Base-by-base conservation (phyloP, 129 eudicot species). In the Oenanthe sinensis region DNA sequence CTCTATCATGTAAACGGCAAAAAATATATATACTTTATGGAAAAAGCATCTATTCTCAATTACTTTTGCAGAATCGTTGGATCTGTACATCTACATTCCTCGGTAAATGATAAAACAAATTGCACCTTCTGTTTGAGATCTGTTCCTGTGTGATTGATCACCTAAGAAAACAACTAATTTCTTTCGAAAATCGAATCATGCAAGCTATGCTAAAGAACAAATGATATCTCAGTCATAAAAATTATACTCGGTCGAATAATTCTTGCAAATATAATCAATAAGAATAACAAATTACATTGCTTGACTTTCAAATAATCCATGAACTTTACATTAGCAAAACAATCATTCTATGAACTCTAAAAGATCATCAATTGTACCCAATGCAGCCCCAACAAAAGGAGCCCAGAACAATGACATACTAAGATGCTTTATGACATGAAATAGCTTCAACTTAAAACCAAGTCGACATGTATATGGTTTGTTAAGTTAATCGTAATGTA, bases 401-500 rank as follows among this genome's bases (percentile, higher is more conserved):
- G 22, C 67, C 67, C 28, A 2, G 4, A n/a, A 5, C 67, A 58
- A 58, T 24, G n/a, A 58, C 1, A 60, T 10, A 55, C 14, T 46
- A 12, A 48, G 52, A 48, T 13, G 19, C 5, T 44, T 48, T 12
- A 48, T 3, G 52, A 12, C 4, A 48, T 48, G 3, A 48, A 48
- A 48, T 14, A 48, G 19, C 52, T 14, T 48, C 52, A 48, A 48
- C 14, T 13, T 48, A 48, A 1, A 2, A 16, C 68, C 33, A 71
- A 48, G 24, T 52, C 50, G 39, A 28, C 77, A 71, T 8, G 30
- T 5, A 71, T 8, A 60, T 24, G 30, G 45, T 78, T 68, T 76
- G 76, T 79, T 79, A 75, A 49, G 63, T 58, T 42, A 73, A 70
- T 65, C n/a, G 39, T 37, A 75, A 75, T 47, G 86, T 79, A 79